Evolutionary conservation across 371 early-diverging fungal species (phyloP).

Genomic region (Rhizopus sp.): DNA sequence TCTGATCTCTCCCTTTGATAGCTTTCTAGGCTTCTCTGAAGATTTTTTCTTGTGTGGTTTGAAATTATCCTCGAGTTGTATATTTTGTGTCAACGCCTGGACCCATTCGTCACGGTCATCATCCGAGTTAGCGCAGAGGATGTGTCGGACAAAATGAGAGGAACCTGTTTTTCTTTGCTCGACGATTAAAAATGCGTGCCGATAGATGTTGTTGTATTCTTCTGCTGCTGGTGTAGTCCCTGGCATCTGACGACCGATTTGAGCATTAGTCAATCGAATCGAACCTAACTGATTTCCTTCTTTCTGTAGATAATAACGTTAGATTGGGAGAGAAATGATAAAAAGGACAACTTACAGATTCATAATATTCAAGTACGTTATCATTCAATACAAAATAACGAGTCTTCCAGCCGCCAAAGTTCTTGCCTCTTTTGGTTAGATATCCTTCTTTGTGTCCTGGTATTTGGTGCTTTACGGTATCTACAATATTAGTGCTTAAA

Average conservation of each 20-base stretch:
- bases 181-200: conserved; percentile 79
- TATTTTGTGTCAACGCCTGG: conserved; percentile 58
- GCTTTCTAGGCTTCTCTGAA: conserved; percentile 36
- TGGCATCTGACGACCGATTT: conserved; percentile 51
- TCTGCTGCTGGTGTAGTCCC: conserved; percentile 35
- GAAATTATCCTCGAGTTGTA: conserved; percentile 33
- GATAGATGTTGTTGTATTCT: conserved; percentile 59
- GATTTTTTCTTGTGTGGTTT: conserved; percentile 17
- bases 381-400: conserved; percentile 75
- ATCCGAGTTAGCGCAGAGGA: conserved; percentile 88
- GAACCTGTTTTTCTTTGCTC: conserved; percentile 70
- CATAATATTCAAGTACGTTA: conserved; percentile 73
- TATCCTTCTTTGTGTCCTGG: conserved; percentile 72
- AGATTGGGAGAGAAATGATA: neutral
- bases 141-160: conserved; percentile 67
- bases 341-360: conserved; percentile 49
- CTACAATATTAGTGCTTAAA: conserved; percentile 69
- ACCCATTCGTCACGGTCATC: conserved; percentile 92
- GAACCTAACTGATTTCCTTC: conserved; percentile 60
- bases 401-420: conserved; percentile 89
- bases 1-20: conserved; percentile 43
- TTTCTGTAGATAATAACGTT: conserved; percentile 40
- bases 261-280: conserved; percentile 54
- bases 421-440: conserved; percentile 83
- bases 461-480: conserved; percentile 33